Evolutionary conservation across 306 rosid species (phyloP).

Genomic region (Fagus crenata): DNA sequence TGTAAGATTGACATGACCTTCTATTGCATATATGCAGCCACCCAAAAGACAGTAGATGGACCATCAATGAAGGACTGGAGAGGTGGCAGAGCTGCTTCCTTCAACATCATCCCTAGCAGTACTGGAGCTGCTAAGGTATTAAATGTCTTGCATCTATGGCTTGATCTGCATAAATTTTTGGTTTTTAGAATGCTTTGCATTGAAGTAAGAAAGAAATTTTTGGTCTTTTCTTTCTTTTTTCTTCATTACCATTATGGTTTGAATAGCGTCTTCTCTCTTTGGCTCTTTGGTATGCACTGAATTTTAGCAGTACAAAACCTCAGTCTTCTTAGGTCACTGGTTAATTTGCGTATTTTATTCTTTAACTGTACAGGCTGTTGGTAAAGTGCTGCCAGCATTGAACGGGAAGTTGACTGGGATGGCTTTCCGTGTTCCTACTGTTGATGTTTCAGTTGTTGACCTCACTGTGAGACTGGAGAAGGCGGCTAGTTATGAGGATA

Average conservation of each 20-base stretch:
- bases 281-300: neutral
- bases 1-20: neutral
- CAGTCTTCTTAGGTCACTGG: neutral
- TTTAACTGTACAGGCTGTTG: conserved; percentile 70
- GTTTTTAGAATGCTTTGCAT: too few species aligned
- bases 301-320: neutral
- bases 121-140: conserved; percentile 94
- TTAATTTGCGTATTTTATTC: neutral
- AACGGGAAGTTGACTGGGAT: conserved; percentile 90
- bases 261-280: neutral
- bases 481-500: conserved; percentile 63
- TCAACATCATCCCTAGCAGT: conserved; percentile 90
- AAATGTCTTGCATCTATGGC: neutral
- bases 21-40: conserved; percentile 42
- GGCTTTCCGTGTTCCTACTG: conserved; percentile 91
- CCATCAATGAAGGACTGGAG: conserved; percentile 95
- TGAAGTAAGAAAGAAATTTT: too few species aligned
- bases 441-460: conserved; percentile 93
- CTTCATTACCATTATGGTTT: too few species aligned
- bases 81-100: conserved; percentile 96
- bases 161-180: neutral
- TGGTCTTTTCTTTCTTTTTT: too few species aligned
- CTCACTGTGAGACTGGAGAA: conserved; percentile 86
- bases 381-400: conserved; percentile 78
- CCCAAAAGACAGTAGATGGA: conserved; percentile 96